Conservation (phyloP, 345 rosid genomes). For the thale cress (Arabidopsis thaliana) region TAIR10.1 NC_003070.9:26379001-26379500, state of each 20-base stretch:
- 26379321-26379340: conserved; percentile 83
- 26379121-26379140: not conserved
- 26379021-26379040: not conserved
- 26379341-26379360: conserved; percentile 60
- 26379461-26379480: conserved; percentile 75
- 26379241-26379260: conserved; percentile 71
- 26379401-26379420: not conserved
- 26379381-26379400: not conserved
- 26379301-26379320: conserved; percentile 72
- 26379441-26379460: conserved; percentile 79
- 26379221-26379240: conserved; percentile 55
- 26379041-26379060: not conserved
- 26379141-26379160: not conserved
- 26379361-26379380: not conserved
- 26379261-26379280: conserved; percentile 70
- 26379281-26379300: conserved; percentile 68
- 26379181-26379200: conserved; percentile 61
- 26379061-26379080: not conserved
- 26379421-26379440: conserved; percentile 18
- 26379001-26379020: not conserved
- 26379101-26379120: not conserved
- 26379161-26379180: conserved; percentile 26
- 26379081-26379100: not conserved
- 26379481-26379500: conserved; percentile 76
- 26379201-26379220: conserved; percentile 56